Conservation (phyloP, 805 yeast genomes). For the Starmerella ratchasimensis region DNA sequence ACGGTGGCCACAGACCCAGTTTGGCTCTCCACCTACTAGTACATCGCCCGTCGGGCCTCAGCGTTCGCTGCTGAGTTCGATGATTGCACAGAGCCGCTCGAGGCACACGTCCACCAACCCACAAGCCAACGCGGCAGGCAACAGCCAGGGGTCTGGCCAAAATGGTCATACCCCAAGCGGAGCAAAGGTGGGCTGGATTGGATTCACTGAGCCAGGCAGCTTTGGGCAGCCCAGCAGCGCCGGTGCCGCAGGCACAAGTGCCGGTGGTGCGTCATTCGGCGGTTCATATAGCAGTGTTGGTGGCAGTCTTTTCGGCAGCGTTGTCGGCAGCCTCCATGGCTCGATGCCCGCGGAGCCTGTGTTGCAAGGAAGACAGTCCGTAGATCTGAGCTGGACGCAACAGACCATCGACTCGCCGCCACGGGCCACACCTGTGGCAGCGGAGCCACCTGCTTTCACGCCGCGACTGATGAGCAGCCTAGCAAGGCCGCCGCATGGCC, state of each 20-base stretch:
- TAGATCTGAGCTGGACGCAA: slow-evolving; percentile 11
- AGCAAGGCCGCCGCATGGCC: slow-evolving; percentile 9
- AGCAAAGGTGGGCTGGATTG: too few species aligned
- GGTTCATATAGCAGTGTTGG: too few species aligned
- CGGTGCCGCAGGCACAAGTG: too few species aligned
- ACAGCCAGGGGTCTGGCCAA: too few species aligned
- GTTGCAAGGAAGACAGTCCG: slow-evolving; percentile 9
- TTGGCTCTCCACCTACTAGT: background rate
- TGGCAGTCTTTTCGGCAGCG: too few species aligned
- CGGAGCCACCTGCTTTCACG: slow-evolving; percentile 4
- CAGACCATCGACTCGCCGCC: slow-evolving; percentile 16
- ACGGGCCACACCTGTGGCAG: background rate
- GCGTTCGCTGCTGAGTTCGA: slow-evolving; percentile 17
- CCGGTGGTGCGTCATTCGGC: too few species aligned
- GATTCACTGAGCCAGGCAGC: too few species aligned
- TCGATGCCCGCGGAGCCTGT: slow-evolving; percentile 15
- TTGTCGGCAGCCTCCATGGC: too few species aligned
- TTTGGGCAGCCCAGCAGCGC: too few species aligned
- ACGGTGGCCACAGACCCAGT: slow-evolving; percentile 10
- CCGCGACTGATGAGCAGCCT: slow-evolving; percentile 10
- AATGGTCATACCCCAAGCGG: too few species aligned
- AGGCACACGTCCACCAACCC: too few species aligned
- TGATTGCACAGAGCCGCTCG: slow-evolving; percentile 18
- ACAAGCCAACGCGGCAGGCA: too few species aligned
- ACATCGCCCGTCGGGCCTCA: slow-evolving; percentile 10